Percentiles rank a stretch among this genome's conserved stretches.
Evolutionary conservation across 75 land plant genomes (phyloP).

Genomic region (Sequoia sempervirens): DNA sequence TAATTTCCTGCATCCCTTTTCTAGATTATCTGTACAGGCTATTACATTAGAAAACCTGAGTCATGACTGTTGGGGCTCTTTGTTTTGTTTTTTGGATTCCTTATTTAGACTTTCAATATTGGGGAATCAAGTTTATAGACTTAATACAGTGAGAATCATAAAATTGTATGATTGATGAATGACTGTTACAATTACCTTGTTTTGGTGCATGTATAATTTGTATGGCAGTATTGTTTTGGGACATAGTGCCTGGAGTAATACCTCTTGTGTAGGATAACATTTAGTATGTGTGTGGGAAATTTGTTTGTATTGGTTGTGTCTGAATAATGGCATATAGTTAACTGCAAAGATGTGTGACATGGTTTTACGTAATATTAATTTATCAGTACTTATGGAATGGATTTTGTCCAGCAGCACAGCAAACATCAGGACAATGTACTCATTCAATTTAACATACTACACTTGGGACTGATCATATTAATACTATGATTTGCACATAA

Average conservation of each 20-base stretch:
- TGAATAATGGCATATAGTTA: no score
- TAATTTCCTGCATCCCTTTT: neutral
- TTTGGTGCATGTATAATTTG: neutral
- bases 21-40: neutral
- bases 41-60: neutral
- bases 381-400: no score
- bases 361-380: no score
- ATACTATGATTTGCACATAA: no score
- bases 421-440: no score
- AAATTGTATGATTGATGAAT: neutral
- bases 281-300: neutral
- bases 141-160: neutral
- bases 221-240: neutral
- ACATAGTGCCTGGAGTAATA: neutral
- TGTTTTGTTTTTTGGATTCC: neutral
- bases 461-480: no score
- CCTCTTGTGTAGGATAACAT: neutral
- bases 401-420: no score
- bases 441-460: no score
- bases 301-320: neutral
- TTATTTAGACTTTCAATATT: neutral
- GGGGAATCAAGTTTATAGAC: neutral
- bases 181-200: neutral
- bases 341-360: no score
- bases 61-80: neutral